Percentiles rank a stretch among this genome's conserved stretches.
Evolutionary conservation across 176 grass and related monocot genomes (phyloP).

Genomic region (Cenchrus purpureus): DNA sequence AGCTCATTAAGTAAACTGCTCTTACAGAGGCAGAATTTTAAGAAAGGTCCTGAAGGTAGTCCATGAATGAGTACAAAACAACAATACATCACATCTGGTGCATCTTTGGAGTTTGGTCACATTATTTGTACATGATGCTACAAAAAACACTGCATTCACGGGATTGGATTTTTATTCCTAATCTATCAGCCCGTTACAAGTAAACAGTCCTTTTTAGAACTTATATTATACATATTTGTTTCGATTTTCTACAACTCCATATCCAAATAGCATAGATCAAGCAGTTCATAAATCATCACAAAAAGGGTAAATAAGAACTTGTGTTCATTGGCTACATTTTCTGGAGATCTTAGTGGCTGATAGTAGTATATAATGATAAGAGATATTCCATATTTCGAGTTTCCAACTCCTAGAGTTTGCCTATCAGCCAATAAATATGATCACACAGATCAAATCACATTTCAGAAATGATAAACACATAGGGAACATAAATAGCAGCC

Average conservation of each 20-base stretch:
- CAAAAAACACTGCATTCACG: not conserved
- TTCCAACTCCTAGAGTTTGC: not conserved
- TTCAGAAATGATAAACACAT: not conserved
- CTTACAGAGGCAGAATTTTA: not conserved
- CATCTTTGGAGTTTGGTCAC: not conserved
- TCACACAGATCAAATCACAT: not conserved
- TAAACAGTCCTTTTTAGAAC: not conserved
- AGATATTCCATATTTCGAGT: not conserved
- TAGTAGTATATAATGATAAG: not conserved
- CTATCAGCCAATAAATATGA: not conserved
- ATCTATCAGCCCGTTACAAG: not conserved
- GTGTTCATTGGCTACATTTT: not conserved
- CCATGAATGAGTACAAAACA: slow-evolving; percentile 3
- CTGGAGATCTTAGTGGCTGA: not conserved
- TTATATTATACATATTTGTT: no score
- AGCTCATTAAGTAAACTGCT: not conserved
- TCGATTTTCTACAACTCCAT: not conserved
- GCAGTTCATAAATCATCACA: not conserved
- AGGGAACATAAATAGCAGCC: not conserved
- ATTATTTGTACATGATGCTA: not conserved
- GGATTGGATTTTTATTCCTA: not conserved
- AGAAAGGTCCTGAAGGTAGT: not conserved
- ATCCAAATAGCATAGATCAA: not conserved
- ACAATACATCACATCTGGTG: not conserved
- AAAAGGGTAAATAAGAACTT: not conserved